Evolutionary conservation across 2,329 filamentous ascomycete genomes (phyloP).

Genomic region (Xylaria sp.): DNA sequence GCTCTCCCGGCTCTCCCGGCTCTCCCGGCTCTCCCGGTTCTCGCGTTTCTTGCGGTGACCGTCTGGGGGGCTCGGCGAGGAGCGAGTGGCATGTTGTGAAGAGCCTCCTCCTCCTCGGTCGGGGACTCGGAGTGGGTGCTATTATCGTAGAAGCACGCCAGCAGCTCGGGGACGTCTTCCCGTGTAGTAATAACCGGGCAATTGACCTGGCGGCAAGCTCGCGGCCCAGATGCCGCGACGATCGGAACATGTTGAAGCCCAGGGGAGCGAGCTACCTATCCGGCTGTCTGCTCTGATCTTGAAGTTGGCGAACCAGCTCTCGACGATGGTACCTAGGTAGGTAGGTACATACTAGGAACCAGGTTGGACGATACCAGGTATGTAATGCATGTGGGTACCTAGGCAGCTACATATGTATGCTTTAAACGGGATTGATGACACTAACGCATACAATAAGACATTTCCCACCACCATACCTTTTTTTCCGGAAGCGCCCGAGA

Average conservation of each 20-base stretch:
- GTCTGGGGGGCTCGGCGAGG: slow-evolving; percentile 6
- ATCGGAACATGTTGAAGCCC: slow-evolving; percentile 28
- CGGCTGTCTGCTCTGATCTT: neutral
- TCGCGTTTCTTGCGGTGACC: neutral
- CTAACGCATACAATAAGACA: neutral
- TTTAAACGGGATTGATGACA: neutral
- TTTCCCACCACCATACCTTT: too few species aligned
- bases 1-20: neutral
- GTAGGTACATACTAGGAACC: neutral
- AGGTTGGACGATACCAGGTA: too few species aligned
- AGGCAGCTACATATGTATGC: neutral
- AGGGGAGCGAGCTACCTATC: neutral
- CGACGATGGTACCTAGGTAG: neutral
- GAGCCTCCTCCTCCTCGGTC: slow-evolving; percentile 13
- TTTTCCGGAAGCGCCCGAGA: too few species aligned
- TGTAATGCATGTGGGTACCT: neutral
- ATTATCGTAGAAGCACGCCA: neutral
- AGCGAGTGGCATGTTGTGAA: slow-evolving; percentile 26
- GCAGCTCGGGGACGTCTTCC: neutral
- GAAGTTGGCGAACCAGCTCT: neutral
- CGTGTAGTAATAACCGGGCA: slow-evolving; percentile 1
- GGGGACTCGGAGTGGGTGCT: neutral
- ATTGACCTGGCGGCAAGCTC: slow-evolving; percentile 25
- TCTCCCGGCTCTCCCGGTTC: neutral
- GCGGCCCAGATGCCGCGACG: slow-evolving; percentile 31